Evolutionary conservation across 768 basidiomycete species (phyloP).

Genomic region (Tulasnella sp.): DNA sequence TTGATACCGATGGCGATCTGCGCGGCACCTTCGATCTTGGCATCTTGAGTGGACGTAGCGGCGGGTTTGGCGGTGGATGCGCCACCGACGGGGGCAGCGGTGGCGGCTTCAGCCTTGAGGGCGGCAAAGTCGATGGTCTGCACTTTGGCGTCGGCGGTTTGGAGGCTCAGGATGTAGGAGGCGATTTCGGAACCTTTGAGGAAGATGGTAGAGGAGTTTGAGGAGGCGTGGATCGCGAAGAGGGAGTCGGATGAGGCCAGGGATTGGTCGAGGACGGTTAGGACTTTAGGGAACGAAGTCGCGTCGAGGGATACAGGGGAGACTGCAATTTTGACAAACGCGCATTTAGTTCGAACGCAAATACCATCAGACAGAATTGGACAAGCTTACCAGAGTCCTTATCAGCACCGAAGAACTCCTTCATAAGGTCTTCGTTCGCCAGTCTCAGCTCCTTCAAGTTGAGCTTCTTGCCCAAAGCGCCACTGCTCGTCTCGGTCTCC

Average conservation of each 20-base stretch:
- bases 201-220: conserved; percentile 66
- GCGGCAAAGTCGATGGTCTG: conserved; percentile 66
- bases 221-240: conserved; percentile 67
- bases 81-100: conserved; percentile 26
- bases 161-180: conserved; percentile 61
- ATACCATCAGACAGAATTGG: conserved; percentile 14
- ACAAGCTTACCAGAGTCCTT: conserved; percentile 70
- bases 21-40: conserved; percentile 78
- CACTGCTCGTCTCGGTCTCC: conserved; percentile 72
- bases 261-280: conserved; percentile 69
- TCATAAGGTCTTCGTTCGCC: conserved; percentile 77
- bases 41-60: conserved; percentile 37
- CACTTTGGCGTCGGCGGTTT: conserved; percentile 55
- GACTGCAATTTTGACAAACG: conserved; percentile 42
- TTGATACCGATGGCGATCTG: conserved; percentile 92
- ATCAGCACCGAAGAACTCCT: conserved; percentile 73
- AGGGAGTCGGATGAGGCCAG: conserved; percentile 59
- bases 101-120: conserved; percentile 42
- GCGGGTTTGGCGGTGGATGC: conserved; percentile 25
- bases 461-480: conserved; percentile 66
- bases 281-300: conserved; percentile 57
- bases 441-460: conserved; percentile 81
- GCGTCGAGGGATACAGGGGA: conserved; percentile 68
- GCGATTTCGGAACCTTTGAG: conserved; percentile 68
- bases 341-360: too few species aligned